Conservation (phyloP, 345 rosid genomes). For the Theobroma cacao region DNA sequence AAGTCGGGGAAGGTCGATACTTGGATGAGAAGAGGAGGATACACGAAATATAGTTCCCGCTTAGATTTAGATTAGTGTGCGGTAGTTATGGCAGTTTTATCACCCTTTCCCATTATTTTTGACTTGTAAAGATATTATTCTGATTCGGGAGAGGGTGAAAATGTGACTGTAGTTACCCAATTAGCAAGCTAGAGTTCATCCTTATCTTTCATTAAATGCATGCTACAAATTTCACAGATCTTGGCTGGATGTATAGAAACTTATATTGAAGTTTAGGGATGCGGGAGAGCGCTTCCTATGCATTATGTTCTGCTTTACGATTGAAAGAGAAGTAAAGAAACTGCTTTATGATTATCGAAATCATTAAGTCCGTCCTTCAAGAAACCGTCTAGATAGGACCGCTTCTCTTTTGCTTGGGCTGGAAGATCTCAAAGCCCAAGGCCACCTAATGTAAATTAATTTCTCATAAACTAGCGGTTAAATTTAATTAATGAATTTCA, state of each 20-base stretch:
- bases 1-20: not conserved
- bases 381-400: too few species aligned
- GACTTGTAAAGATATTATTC: conserved; percentile 16
- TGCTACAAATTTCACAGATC: not conserved
- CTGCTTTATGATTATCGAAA: too few species aligned
- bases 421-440: too few species aligned
- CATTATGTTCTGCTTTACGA: too few species aligned
- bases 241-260: not conserved
- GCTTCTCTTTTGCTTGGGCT: too few species aligned
- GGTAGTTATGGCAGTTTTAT: conserved; percentile 3
- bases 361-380: too few species aligned
- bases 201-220: not conserved
- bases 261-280: not conserved
- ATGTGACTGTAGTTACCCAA: not conserved
- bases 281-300: too few species aligned
- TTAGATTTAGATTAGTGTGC: not conserved
- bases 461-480: too few species aligned
- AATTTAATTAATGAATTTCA: too few species aligned
- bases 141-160: conserved; percentile 4
- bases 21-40: not conserved
- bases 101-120: conserved; percentile 9
- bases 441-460: too few species aligned
- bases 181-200: too few species aligned
- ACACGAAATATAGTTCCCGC: not conserved
- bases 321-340: too few species aligned